Evolutionary conservation across 2,329 filamentous ascomycete species (phyloP), one percentile per base, ranked within the genome.

Genomic region (Myriosclerotinia curreyana): DNA sequence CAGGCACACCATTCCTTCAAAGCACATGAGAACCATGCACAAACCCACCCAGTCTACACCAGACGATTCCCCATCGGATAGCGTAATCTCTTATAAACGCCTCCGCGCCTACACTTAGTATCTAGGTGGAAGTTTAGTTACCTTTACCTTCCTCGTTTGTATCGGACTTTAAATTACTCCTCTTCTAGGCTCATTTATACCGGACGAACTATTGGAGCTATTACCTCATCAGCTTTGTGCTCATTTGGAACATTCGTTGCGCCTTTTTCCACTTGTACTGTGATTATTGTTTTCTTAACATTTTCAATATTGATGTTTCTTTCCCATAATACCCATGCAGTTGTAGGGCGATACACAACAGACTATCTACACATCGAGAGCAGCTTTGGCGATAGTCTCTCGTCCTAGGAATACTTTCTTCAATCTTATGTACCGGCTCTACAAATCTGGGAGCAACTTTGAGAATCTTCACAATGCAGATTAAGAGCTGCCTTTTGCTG

Each of bases 391-490:
- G 8, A 59, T 48, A 59, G 55, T 25, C 14, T 36, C 31, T 31
- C 14, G 42, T 59, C 14, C 55, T 15, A 59, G 55, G 31, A 48
- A 4, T 49, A 25, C 55, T 36, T 34, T 40, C 28, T 28, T 58
- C 40, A 34, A 58, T 28, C 12, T 46, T 15, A 46, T 58, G 54
- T 36, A 25, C 42, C 31, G 44, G 8, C 36, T 31, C 42, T 36
- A 48, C 42, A n/a, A 36, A 48, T 17, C 42, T 44, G n/a, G 28
- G 17, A 38, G n/a, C 31, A 48, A 31, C 42, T 48, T n/a, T 59
- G 38, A 72, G 67, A 68, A 52, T 68, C 48, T 51, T 64, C 60
- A 60, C 63, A 52, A 70, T 66, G 64, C 62, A 67, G 34, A 68
- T 65, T n/a, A 69, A 67, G 44, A 7, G 67, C 63, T 55, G 67